A percentile compares a stretch with the other conserved stretches of the same genome.
These are phyloP conservation scores for Capsicum pubescens DNA, from an alignment of 257 asterid genomes.

Conservation along the genomic window DNA sequence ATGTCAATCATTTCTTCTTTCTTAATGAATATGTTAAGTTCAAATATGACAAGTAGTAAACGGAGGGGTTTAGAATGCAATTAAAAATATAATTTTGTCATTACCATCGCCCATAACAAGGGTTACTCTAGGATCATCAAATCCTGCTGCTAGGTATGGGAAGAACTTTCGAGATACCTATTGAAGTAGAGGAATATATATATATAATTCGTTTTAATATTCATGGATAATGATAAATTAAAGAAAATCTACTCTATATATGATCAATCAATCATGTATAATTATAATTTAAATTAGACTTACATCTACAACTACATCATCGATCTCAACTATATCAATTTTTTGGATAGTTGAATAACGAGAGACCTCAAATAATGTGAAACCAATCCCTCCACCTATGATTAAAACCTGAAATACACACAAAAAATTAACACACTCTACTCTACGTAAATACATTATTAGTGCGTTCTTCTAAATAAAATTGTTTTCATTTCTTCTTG, in stretches of 20 bases:
- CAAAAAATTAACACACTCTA: background rate
- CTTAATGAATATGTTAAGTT: too few relatives aligned
- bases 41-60: too few relatives aligned
- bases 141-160: slow-evolving; percentile 29
- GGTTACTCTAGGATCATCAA: slow-evolving; percentile 33
- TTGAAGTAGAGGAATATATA: background rate
- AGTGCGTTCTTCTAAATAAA: background rate
- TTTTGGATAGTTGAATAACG: slow-evolving; percentile 30
- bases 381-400: slow-evolving; percentile 35
- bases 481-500: background rate
- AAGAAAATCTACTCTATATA: background rate
- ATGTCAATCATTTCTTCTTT: too few relatives aligned
- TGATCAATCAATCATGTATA: background rate
- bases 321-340: slow-evolving; percentile 35
- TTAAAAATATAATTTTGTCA: too few relatives aligned
- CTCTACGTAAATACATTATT: background rate
- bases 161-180: slow-evolving; percentile 34
- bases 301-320: slow-evolving; percentile 33
- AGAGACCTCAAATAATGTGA: slow-evolving; percentile 31
- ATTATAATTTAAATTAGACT: slow-evolving; percentile 9
- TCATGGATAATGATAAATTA: background rate
- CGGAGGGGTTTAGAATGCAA: too few relatives aligned
- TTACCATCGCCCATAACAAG: slow-evolving; percentile 36
- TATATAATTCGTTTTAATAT: background rate
- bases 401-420: slow-evolving; percentile 29